These are phyloP conservation scores for Clonostachys chloroleuca DNA, from an alignment of 2,329 filamentous ascomycete species.

Conservation along the genomic window DNA sequence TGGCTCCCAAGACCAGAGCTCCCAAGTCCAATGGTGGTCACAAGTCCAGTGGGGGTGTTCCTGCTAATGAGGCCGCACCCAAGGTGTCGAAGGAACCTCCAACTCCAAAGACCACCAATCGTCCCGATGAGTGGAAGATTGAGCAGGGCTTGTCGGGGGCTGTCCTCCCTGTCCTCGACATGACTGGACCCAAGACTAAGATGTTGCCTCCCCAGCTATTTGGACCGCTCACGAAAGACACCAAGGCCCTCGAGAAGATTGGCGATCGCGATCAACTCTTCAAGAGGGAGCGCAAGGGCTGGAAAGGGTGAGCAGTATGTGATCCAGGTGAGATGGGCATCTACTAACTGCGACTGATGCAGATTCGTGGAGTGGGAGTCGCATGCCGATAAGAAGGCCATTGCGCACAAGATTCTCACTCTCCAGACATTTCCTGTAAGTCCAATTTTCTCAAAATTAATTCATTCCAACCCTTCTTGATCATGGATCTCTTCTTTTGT, in stretches of 20 bases:
- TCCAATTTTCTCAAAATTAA: no score
- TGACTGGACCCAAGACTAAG: slow-evolving; percentile 28
- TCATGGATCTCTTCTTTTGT: no score
- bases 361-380: slow-evolving; percentile 67
- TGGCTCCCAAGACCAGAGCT: no score
- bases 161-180: slow-evolving; percentile 39
- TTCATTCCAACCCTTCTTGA: no score
- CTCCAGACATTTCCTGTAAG: slow-evolving; percentile 11
- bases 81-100: not conserved
- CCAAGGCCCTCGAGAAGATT: slow-evolving; percentile 30
- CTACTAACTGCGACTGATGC: no score
- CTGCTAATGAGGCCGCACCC: no score
- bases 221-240: slow-evolving; percentile 27
- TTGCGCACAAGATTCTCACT: slow-evolving; percentile 45
- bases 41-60: no score
- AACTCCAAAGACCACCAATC: slow-evolving; percentile 9
- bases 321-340: not conserved
- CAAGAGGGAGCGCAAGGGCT: slow-evolving; percentile 19
- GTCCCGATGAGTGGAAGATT: slow-evolving; percentile 47
- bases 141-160: slow-evolving; percentile 44
- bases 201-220: slow-evolving; percentile 16
- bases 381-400: slow-evolving; percentile 62
- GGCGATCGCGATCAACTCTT: slow-evolving; percentile 25
- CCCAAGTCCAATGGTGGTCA: no score
- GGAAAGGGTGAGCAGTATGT: slow-evolving; percentile 17